phyloP scores from a whole-genome alignment of 2,329 filamentous ascomycete genomes.

The Fusarium udum region DNA sequence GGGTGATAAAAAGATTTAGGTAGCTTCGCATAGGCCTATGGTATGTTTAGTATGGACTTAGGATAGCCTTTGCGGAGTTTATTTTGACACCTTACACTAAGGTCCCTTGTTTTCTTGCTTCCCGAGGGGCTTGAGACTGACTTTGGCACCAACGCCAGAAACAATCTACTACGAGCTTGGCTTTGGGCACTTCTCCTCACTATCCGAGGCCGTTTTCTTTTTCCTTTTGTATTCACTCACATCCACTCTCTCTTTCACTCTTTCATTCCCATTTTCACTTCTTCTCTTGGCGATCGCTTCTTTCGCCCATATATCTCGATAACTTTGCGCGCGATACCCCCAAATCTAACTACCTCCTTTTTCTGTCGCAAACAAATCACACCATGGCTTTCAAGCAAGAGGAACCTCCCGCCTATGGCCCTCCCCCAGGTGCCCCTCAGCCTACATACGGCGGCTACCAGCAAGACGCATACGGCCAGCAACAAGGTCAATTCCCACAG shows the following conservation, averaged over 20 bases:
- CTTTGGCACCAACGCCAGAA: conserved; percentile 33
- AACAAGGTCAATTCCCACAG: conserved; percentile 37
- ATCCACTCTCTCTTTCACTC: conserved; percentile 6
- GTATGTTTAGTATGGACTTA: too few species aligned
- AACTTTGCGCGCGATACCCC: background rate
- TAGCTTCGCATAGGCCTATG: too few species aligned
- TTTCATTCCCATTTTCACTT: background rate
- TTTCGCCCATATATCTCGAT: background rate
- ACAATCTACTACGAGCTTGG: conserved; percentile 23
- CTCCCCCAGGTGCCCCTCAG: conserved; percentile 51
- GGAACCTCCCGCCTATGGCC: conserved; percentile 60
- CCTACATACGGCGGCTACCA: conserved; percentile 56
- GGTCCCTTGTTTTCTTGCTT: too few species aligned
- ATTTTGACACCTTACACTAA: too few species aligned
- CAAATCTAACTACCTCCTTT: conserved; percentile 1
- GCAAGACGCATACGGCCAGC: conserved; percentile 43
- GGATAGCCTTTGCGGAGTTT: too few species aligned
- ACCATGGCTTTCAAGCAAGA: conserved; percentile 54
- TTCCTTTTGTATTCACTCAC: conserved; percentile 22
- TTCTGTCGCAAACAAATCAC: conserved; percentile 11
- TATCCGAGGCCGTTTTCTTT: conserved; percentile 2
- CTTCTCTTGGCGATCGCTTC: background rate
- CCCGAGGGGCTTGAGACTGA: conserved; percentile 28
- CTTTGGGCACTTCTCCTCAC: conserved; percentile 17
- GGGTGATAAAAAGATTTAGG: too few species aligned